A percentile compares a stretch with the other conserved stretches of the same genome.
Conservation (phyloP, 768 basidiomycete species). For the Tulasnella sp. region DNA sequence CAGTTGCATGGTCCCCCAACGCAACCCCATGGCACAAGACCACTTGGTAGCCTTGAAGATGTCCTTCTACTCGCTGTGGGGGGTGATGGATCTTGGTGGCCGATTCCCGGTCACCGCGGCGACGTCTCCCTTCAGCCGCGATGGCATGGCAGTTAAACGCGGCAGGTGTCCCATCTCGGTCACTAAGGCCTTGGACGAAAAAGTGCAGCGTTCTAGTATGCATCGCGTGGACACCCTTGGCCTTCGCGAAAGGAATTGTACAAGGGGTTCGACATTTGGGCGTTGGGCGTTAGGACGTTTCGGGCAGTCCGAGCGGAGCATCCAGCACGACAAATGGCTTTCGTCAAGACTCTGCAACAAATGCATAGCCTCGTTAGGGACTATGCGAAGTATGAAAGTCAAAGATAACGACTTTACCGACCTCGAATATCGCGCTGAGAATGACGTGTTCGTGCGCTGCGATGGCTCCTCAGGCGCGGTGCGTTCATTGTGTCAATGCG, state of each 20-base stretch:
- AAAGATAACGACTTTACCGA: slow-evolving; percentile 6
- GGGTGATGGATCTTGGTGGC: background rate
- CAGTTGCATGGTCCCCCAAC: background rate
- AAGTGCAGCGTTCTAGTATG: slow-evolving; percentile 7
- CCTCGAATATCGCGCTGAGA: background rate
- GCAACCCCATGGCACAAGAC: slow-evolving; percentile 5
- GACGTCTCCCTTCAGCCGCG: slow-evolving; percentile 8
- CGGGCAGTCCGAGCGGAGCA: too few species aligned
- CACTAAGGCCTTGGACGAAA: background rate
- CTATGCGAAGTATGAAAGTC: background rate
- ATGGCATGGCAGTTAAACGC: background rate
- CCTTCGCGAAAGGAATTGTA: background rate
- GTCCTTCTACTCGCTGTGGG: background rate
- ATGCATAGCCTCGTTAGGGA: background rate
- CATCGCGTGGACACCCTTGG: background rate
- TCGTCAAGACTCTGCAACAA: background rate
- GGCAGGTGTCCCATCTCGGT: background rate
- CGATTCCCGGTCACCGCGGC: slow-evolving; percentile 12
- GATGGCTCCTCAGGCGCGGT: slow-evolving; percentile 14
- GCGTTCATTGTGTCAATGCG: slow-evolving; percentile 4
- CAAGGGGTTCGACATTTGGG: background rate
- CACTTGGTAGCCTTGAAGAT: background rate
- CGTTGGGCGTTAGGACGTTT: background rate
- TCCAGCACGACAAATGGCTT: background rate
- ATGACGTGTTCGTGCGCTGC: slow-evolving; percentile 7